Conservation (phyloP, 352 stramenopile genomes). For the Pythium guiyangense region DNA sequence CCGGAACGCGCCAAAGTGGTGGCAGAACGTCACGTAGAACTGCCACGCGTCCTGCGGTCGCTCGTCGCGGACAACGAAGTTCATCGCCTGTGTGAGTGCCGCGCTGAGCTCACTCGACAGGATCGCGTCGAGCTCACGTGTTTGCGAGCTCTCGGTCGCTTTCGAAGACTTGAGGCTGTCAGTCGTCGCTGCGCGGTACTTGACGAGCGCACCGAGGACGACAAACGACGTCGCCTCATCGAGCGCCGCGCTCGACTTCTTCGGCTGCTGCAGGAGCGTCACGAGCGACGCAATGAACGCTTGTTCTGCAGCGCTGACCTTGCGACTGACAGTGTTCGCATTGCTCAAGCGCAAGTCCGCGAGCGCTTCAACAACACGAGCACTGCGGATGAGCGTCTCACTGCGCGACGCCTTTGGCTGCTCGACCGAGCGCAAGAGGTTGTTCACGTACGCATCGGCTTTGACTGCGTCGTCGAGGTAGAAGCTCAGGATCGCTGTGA, state of each 20-base stretch:
- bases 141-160: constrained; percentile 3
- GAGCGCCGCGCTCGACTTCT: constrained; percentile 3
- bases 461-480: constrained; percentile 17
- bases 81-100: constrained; percentile 43
- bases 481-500: constrained; percentile 20
- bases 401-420: background rate
- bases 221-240: constrained; percentile 29
- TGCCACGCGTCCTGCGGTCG: constrained; percentile 23
- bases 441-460: constrained; percentile 21
- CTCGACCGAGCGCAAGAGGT: constrained; percentile 23
- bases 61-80: constrained; percentile 23
- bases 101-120: constrained; percentile 21
- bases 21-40: constrained; percentile 56
- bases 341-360: constrained; percentile 14
- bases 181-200: constrained; percentile 35
- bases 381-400: constrained; percentile 18
- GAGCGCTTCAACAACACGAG: constrained; percentile 32
- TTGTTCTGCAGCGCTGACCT: constrained; percentile 18
- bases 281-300: constrained; percentile 29
- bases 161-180: constrained; percentile 15
- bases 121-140: constrained; percentile 2
- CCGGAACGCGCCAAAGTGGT: constrained; percentile 43
- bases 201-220: constrained; percentile 43
- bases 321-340: constrained; percentile 6
- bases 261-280: constrained; percentile 14